These are phyloP conservation scores for Ogataea thermomethanolica DNA, from an alignment of 805 yeast species.

Conservation along the genomic window DNA sequence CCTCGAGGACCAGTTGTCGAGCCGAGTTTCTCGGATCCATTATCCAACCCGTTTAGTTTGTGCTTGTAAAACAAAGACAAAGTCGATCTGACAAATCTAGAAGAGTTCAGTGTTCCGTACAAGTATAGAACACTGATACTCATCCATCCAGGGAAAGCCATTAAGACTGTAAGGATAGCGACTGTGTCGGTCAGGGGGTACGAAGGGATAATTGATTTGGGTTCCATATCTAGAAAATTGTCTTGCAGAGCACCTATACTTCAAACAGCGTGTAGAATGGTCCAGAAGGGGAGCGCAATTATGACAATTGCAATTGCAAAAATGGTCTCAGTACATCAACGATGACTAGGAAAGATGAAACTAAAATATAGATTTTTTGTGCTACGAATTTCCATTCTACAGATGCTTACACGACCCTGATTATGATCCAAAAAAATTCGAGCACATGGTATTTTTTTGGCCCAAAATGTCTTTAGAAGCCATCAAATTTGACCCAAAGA, in stretches of 20 bases:
- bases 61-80: slow-evolving; percentile 27
- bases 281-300: not conserved
- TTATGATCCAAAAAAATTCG: not conserved
- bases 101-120: slow-evolving; percentile 27
- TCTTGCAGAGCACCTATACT: slow-evolving; percentile 28
- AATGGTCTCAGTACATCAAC: slow-evolving; percentile 4
- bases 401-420: slow-evolving; percentile 4
- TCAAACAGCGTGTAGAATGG: slow-evolving; percentile 28
- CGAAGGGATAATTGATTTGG: slow-evolving; percentile 16
- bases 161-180: slow-evolving; percentile 26
- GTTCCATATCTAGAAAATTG: slow-evolving; percentile 43
- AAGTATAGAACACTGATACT: slow-evolving; percentile 20
- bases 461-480: slow-evolving; percentile 50
- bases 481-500: slow-evolving; percentile 54
- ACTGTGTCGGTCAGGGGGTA: slow-evolving; percentile 30
- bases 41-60: slow-evolving; percentile 22
- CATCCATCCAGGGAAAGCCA: slow-evolving; percentile 29
- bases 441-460: not conserved
- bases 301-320: slow-evolving; percentile 1
- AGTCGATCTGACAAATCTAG: slow-evolving; percentile 26
- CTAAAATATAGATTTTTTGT: not conserved
- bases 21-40: not conserved
- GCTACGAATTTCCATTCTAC: not conserved
- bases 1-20: not conserved
- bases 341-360: not conserved